Evolutionary conservation across 164 flowering plant species (phyloP), one percentile per base, ranked within the genome.

Genomic region (Chloranthus sessilifolius): DNA sequence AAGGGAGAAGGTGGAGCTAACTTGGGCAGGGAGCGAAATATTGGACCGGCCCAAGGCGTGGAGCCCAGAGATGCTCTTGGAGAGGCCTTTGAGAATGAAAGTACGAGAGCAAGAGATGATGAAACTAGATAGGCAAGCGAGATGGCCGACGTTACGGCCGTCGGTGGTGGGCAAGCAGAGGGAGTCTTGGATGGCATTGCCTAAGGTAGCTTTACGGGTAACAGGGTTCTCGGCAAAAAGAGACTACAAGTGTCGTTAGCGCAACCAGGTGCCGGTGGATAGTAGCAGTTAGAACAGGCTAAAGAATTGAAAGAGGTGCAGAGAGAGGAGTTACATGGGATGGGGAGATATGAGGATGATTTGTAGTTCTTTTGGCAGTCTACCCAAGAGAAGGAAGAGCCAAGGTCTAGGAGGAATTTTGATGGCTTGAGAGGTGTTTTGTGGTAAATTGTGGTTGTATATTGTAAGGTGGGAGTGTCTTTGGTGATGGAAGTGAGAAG

Each of bases 381-480:
- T 8, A 62, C 56, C 61, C 56, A 62, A 2, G 51, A 25, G 46
- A 36, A 56, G n/a, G 28, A 33, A 16, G 51, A 55, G 6, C 66
- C 61, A 12, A 62, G 57, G 29, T 62, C 56, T 2, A 62, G 27
- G 25, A 50, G 52, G n/a, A 51, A 34, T 11, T 20, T 38, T 20
- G 26, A 11, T 15, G 50, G 15, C 14, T 16, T 39, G n/a, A 39
- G 43, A 1, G 57, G 67, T 7, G 60, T 52, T 22, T 50, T 36
- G 15, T 43, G 61, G 12, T n/a, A 21, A 21, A 63, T 22, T 11
- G 3, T 10, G 23, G 61, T 45, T 27, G 44, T 15, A 21, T 63
- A 56, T 14, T 65, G 69, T 25, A 25, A 41, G 33, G 64, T 55
- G 8, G 48, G 11, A 4, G 43, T 10, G 27, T 65, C 65, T 45